Percentiles rank a stretch among this genome's conserved stretches.
These are phyloP conservation scores for Cyberlindnera euphorbiiphila DNA, from an alignment of 805 yeast species.

Conservation along the genomic window DNA sequence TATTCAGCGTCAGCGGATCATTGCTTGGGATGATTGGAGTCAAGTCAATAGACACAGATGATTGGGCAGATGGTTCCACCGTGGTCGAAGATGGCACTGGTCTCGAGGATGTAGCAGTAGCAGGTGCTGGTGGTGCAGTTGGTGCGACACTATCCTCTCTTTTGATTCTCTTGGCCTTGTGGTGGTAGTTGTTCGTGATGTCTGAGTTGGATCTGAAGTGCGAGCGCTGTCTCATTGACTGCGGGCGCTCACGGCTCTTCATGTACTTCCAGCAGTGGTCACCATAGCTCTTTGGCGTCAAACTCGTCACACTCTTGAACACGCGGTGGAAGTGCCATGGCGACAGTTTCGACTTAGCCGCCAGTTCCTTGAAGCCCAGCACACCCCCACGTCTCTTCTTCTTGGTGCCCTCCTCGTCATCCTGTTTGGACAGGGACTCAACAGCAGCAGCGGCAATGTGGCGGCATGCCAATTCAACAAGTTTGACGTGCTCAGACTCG, in stretches of 20 bases:
- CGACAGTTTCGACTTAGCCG: conserved; percentile 73
- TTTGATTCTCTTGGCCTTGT: conserved; percentile 10
- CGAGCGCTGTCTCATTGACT: conserved; percentile 19
- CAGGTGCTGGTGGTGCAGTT: background rate
- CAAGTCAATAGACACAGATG: conserved; percentile 2
- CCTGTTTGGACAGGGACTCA: conserved; percentile 31
- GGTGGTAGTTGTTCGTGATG: conserved; percentile 17
- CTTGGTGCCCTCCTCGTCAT: conserved; percentile 27
- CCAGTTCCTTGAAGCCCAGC: conserved; percentile 80
- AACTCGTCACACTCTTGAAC: conserved; percentile 78
- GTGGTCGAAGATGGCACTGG: background rate
- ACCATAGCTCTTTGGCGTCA: conserved; percentile 86
- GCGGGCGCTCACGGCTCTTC: conserved; percentile 31
- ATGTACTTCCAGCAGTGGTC: conserved; percentile 71
- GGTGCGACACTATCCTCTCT: conserved; percentile 13
- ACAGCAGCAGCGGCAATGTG: conserved; percentile 82
- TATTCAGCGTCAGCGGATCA: conserved; percentile 13
- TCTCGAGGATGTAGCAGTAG: background rate
- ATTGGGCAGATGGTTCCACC: background rate
- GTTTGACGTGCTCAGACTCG: conserved; percentile 64
- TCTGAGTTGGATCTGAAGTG: conserved; percentile 25
- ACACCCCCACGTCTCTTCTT: conserved; percentile 73
- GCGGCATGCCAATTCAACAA: conserved; percentile 76
- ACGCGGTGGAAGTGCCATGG: conserved; percentile 96
- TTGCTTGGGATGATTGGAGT: conserved; percentile 7